phyloP scores from a whole-genome alignment of 2,329 filamentous ascomycete genomes.

The Curvularia eragrostidis region DNA sequence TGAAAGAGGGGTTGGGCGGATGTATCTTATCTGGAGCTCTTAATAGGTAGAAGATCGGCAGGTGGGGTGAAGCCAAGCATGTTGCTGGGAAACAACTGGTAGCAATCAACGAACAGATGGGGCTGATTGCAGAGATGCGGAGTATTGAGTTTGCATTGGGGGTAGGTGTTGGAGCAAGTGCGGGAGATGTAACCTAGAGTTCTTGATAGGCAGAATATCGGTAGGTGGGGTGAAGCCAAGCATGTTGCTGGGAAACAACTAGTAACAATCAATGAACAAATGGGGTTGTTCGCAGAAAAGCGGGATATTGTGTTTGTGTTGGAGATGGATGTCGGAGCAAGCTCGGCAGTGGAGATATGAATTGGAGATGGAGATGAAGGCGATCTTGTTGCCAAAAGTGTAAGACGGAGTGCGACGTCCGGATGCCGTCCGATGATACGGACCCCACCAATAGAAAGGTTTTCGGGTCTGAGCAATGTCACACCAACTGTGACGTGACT shows the following conservation, averaged over 20 bases:
- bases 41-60: background rate
- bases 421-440: background rate
- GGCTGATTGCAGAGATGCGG: background rate
- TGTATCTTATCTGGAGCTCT: background rate
- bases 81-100: background rate
- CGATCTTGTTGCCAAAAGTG: background rate
- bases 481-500: background rate
- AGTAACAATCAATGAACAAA: background rate
- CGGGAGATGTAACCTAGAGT: background rate
- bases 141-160: background rate
- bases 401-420: slow-evolving; percentile 1
- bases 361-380: background rate
- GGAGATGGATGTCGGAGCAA: background rate
- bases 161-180: background rate
- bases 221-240: too few relatives aligned
- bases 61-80: background rate
- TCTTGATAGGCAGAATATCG: too few relatives aligned
- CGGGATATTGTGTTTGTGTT: background rate
- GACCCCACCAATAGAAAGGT: slow-evolving; percentile 22
- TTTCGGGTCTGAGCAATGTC: slow-evolving; percentile 18
- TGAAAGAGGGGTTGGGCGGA: background rate
- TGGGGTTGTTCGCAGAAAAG: background rate
- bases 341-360: background rate
- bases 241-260: background rate
- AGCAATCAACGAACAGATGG: background rate